Base-by-base conservation (phyloP, 208 protist genomes). In the Leishmania tarentolae region DNA sequence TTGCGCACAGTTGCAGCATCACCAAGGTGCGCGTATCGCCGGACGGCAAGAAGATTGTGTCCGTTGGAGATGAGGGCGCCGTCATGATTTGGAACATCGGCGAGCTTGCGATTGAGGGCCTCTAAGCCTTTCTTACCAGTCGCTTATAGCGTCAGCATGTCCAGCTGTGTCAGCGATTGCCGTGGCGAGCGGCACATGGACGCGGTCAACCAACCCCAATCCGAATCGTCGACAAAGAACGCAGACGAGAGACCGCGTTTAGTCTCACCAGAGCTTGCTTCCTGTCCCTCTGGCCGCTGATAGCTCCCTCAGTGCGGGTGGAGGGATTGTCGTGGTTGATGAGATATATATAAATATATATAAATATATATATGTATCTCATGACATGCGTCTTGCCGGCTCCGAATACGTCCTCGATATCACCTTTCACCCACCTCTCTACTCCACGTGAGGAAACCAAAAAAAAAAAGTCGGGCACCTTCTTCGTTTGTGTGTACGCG, bases 1-100 rank as follows among this genome's bases (percentile, higher is more conserved):
- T 97, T 31, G 98, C 97, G 44, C 98, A 99, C 87, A 97, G 93
- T 78, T 97, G 92, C 83, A 96, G 94, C 88, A 98, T 99, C 73
- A 95, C 89, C 9, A 97, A 98, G 81, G 96, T 97, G 31, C 90
- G 90, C 2, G 93, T 98, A 24, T 93, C 92, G 13, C 98, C 98
- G 0, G 95, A 98, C 75, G 91, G 95, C 40, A 82, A 92, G 73
- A 93, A 88, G 42, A 95, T 99, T 76, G 95, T 98, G 15, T 98
- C 97, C 0, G 97, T 98, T 15, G 94, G 95, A 2, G 96, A 98
- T 37, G 97, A 99, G 65, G 98, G 98, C 37, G 96, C 94, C 35
- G 92, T 99, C 57, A 98, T 98, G 90, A 88, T 99, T 66, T 99
- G 98, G 98, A 92, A 88, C 35, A 90, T 97, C 3, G 88, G 87